phyloP scores from a whole-genome alignment of 768 basidiomycete species.

The Lyophyllum shimeji region DNA sequence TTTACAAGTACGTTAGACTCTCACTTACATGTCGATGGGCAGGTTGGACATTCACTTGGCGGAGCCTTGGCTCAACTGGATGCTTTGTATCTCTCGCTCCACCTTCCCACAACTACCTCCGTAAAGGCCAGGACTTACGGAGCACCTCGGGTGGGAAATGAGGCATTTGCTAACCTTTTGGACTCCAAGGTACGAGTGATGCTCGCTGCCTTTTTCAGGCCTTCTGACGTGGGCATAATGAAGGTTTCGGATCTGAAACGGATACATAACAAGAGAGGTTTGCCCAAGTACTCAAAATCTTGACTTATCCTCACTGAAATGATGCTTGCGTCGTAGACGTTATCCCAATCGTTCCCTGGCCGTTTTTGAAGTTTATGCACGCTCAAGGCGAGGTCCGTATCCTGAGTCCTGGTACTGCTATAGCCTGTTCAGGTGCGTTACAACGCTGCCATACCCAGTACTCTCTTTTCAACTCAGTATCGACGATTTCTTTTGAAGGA shows the following conservation, averaged over 20 bases:
- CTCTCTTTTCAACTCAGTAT: too few relatives aligned
- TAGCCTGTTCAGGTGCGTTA: slow-evolving; percentile 35
- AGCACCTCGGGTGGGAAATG: slow-evolving; percentile 54
- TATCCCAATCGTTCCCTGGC: slow-evolving; percentile 58
- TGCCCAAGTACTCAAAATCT: not conserved
- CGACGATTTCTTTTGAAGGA: slow-evolving; percentile 24
- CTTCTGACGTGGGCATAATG: not conserved
- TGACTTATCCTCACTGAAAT: not conserved
- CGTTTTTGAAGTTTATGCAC: slow-evolving; percentile 48
- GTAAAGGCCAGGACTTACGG: slow-evolving; percentile 48
- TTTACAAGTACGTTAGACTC: not conserved
- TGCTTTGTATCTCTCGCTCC: slow-evolving; percentile 45
- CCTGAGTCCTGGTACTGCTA: slow-evolving; percentile 33
- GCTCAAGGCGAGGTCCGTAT: slow-evolving; percentile 59
- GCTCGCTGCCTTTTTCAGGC: not conserved
- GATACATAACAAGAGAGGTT: slow-evolving; percentile 38
- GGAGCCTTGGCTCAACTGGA: slow-evolving; percentile 54
- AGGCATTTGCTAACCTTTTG: slow-evolving; percentile 46
- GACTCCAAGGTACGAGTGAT: slow-evolving; percentile 36
- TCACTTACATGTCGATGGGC: not conserved
- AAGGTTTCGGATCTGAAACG: slow-evolving; percentile 38
- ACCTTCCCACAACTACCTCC: slow-evolving; percentile 39
- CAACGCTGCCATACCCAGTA: too few relatives aligned
- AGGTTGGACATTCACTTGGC: slow-evolving; percentile 53
- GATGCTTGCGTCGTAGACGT: slow-evolving; percentile 28